Evolutionary conservation across 2,329 filamentous ascomycete genomes (phyloP), one percentile per base, ranked within the genome.

Genomic region (Monosporascus sp.): DNA sequence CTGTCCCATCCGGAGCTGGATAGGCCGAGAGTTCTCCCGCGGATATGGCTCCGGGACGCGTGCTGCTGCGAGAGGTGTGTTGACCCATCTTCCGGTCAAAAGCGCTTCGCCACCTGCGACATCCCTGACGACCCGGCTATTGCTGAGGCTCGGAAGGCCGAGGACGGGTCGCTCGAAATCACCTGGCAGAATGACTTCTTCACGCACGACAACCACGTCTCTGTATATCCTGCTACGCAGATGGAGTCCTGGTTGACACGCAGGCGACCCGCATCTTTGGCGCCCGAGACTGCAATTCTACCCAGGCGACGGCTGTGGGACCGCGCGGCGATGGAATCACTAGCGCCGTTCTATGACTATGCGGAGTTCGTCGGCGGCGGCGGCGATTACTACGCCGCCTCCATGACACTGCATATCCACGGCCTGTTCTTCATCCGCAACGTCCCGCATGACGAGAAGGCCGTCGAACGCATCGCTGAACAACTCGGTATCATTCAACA

Each of bases 401-500:
- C 96, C 50, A 69, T 74, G 14, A 78, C 85, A 49, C 75, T 97
- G 3, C 72, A 80, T 37, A 73, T 73, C 35, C 79, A 86, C 49
- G 94, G 94, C 0, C 73, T 97, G 0, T 73, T 96, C 17, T 90
- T 96, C 68, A 70, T 97, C 27, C 82, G 80, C 48, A 80, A 83
- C 55, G 86, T 96, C 6, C 92, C 93, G 0, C 75, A 84, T 9
- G 79, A 81, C 17, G 81, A 87, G 56, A 70, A 77, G 1, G 79
- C 84, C 5, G 87, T 97, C 5, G 78, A 82, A 39, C 72, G 77
- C 22, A 83, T 97, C 54, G 88, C 85, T 2, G 76, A 77, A 4
- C 82, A 85, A 50, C 88, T 97, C 54, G 92, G 91, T 1, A 82
- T 82, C 36, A 73, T 97, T 25, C 88, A 90, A 64, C 85, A 90